A percentile compares a stretch with the other conserved stretches of the same genome.
Conservation (phyloP, 805 yeast genomes). For the Candida boleticola region DNA sequence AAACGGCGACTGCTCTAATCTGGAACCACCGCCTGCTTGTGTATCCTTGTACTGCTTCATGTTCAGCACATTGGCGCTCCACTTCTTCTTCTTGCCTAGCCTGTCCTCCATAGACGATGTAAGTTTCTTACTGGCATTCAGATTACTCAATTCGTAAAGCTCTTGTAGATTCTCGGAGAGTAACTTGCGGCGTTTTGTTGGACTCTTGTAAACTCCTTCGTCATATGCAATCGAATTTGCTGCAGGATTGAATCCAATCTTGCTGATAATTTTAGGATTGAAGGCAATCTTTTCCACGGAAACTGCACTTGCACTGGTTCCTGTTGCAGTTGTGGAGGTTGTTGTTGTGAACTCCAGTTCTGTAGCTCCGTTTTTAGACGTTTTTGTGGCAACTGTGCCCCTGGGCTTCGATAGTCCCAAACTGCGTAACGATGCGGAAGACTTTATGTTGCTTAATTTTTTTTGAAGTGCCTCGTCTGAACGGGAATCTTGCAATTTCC, state of each 20-base stretch:
- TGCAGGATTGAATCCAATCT: constrained; percentile 56
- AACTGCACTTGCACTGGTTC: background rate
- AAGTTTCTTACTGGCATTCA: constrained; percentile 16
- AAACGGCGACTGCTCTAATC: background rate
- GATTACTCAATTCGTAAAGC: constrained; percentile 19
- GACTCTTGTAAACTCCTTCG: constrained; percentile 9
- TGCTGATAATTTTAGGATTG: constrained; percentile 35
- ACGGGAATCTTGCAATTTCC: constrained; percentile 24
- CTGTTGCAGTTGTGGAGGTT: background rate
- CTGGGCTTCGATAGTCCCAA: constrained; percentile 9
- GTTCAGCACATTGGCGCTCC: constrained; percentile 14
- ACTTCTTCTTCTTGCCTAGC: constrained; percentile 17
- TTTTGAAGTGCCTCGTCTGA: constrained; percentile 36
- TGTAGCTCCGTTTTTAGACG: background rate
- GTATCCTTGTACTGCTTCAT: constrained; percentile 3
- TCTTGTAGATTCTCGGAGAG: constrained; percentile 16
- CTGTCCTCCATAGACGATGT: constrained; percentile 15
- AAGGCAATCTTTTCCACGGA: constrained; percentile 25
- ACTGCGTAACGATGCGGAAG: constrained; percentile 8
- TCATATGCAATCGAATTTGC: constrained; percentile 11
- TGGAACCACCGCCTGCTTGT: constrained; percentile 3
- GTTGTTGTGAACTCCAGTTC: too few species aligned
- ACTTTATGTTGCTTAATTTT: constrained; percentile 24
- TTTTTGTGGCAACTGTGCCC: constrained; percentile 4
- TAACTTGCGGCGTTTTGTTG: constrained; percentile 9